A percentile compares a stretch with the other conserved stretches of the same genome.
Conservation (phyloP, 1,139 yeast species). For the Yamadazyma dushanensis region DNA sequence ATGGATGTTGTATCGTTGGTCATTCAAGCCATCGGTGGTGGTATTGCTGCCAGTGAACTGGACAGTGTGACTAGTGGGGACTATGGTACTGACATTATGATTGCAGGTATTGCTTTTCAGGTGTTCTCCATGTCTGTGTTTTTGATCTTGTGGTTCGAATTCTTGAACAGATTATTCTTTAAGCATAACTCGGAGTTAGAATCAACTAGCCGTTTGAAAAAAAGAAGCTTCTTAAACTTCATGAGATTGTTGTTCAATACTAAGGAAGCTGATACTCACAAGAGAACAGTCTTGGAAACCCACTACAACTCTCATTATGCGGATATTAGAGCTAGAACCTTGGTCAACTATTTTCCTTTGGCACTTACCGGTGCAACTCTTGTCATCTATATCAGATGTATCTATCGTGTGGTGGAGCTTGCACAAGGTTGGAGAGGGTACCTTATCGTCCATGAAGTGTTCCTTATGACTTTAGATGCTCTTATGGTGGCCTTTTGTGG, state of each 20-base stretch:
- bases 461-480: slow-evolving; percentile 73
- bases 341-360: slow-evolving; percentile 46
- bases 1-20: slow-evolving; percentile 35
- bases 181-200: slow-evolving; percentile 11
- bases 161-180: slow-evolving; percentile 27
- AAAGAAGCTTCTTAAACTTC: slow-evolving; percentile 19
- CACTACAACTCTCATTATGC: slow-evolving; percentile 38
- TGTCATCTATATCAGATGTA: slow-evolving; percentile 65
- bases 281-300: slow-evolving; percentile 22
- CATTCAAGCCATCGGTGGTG: slow-evolving; percentile 42
- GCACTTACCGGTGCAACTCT: slow-evolving; percentile 53
- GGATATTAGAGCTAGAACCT: slow-evolving; percentile 35
- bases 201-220: slow-evolving; percentile 24
- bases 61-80: slow-evolving; percentile 17
- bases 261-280: slow-evolving; percentile 20
- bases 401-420: slow-evolving; percentile 76
- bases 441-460: slow-evolving; percentile 67
- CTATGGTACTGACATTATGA: slow-evolving; percentile 36
- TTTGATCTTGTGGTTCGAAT: slow-evolving; percentile 26
- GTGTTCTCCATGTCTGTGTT: slow-evolving; percentile 38
- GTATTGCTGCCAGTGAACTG: slow-evolving; percentile 29
- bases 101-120: slow-evolving; percentile 41
- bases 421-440: slow-evolving; percentile 74
- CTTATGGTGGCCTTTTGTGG: slow-evolving; percentile 54
- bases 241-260: slow-evolving; percentile 26